Evolutionary conservation across 2,329 filamentous ascomycete species (phyloP).

Genomic region (Cladosporium halotolerans): DNA sequence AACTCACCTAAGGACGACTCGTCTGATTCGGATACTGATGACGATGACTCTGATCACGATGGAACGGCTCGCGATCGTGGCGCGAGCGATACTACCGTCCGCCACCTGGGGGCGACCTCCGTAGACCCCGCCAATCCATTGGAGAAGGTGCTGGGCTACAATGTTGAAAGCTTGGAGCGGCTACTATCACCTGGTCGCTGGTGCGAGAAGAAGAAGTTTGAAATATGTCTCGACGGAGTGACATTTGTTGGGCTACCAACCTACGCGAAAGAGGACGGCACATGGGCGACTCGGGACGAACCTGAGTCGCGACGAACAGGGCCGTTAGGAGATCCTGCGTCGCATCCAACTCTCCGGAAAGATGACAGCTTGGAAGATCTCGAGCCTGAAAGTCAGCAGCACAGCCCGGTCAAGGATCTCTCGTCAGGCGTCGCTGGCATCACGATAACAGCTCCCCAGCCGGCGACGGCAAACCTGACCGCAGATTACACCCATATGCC

Average conservation of each 20-base stretch:
- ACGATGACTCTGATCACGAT: neutral
- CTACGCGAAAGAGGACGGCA: constrained; percentile 66
- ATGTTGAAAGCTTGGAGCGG: constrained; percentile 66
- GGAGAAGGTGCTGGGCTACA: constrained; percentile 20
- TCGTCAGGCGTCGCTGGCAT: constrained; percentile 3
- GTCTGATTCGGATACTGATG: constrained; percentile 2
- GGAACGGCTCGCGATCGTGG: neutral
- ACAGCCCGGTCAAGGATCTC: constrained; percentile 2
- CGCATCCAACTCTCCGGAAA: constrained; percentile 1
- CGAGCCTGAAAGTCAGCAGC: constrained; percentile 3
- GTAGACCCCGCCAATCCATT: neutral
- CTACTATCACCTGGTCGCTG: constrained; percentile 62
- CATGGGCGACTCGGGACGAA: constrained; percentile 19
- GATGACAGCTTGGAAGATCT: neutral
- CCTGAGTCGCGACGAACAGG: neutral
- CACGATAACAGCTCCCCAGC: neutral
- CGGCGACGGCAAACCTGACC: neutral
- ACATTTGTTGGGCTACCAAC: constrained; percentile 78
- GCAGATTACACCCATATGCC: constrained; percentile 25
- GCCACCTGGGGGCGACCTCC: neutral
- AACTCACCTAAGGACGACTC: constrained; percentile 1
- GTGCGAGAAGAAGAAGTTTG: constrained; percentile 75
- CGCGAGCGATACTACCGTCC: neutral
- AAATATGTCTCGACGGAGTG: constrained; percentile 72
- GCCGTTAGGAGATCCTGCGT: neutral